Evolutionary conservation across 1,139 yeast genomes (phyloP).

Genomic region (Scheffersomyces parashehatae): DNA sequence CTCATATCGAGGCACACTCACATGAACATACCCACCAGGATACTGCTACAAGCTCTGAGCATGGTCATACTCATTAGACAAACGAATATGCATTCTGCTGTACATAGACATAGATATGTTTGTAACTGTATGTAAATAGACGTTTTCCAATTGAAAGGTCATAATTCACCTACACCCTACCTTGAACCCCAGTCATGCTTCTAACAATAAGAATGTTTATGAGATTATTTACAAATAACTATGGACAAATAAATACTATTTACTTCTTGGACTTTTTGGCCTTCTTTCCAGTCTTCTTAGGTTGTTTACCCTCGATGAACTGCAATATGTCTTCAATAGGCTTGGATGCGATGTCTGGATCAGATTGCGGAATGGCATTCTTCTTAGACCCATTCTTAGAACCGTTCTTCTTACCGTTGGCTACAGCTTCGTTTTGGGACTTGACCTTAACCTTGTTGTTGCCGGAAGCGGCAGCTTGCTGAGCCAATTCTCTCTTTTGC

Average conservation of each 20-base stretch:
- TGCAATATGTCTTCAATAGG: slow-evolving; percentile 69
- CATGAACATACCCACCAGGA: too few species aligned
- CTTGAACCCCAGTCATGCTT: too few species aligned
- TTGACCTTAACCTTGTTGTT: slow-evolving; percentile 12
- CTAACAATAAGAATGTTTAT: too few species aligned
- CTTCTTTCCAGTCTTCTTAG: slow-evolving; percentile 18
- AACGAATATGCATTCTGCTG: too few species aligned
- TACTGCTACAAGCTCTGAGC: too few species aligned
- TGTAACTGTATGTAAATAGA: too few species aligned
- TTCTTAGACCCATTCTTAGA: slow-evolving; percentile 14
- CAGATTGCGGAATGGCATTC: slow-evolving; percentile 31
- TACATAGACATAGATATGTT: too few species aligned
- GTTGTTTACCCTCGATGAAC: slow-evolving; percentile 57
- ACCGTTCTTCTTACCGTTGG: slow-evolving; percentile 15
- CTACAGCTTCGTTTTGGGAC: slow-evolving; percentile 10
- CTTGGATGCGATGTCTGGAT: slow-evolving; percentile 58
- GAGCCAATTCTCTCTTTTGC: slow-evolving; percentile 23
- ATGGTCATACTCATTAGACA: too few species aligned
- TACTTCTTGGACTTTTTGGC: slow-evolving; percentile 16
- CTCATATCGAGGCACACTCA: background rate
- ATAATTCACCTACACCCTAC: too few species aligned
- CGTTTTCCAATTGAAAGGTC: too few species aligned
- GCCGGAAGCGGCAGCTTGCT: slow-evolving; percentile 15
- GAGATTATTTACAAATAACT: too few species aligned
- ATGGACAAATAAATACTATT: background rate